Base-by-base conservation (phyloP, 2,329 filamentous ascomycete species). In the Helotiales sp. region DNA sequence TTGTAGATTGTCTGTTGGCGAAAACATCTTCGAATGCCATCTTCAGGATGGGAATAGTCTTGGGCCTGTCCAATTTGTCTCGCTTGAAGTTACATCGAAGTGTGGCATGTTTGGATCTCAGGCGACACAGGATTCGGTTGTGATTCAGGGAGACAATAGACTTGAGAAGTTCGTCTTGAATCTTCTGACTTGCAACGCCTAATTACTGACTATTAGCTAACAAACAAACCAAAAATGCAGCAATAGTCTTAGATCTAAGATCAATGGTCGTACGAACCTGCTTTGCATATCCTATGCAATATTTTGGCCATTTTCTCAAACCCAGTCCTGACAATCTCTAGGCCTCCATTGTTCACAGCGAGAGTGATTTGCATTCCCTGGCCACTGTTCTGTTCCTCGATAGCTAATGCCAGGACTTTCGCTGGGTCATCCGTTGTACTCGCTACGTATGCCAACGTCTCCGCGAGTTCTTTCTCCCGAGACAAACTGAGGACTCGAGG, bases 371-470 rank as follows among this genome's bases (percentile, higher is more conserved):
- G 66, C 59, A 69, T 60, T 22, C 28, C 32, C 30, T 30, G n/a
- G n/a, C 59, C 50, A 49, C 43, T 26, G 3, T 24, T 32, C 32
- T n/a, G 45, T 11, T 69, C 58, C 30, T 63, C 28, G 57, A 69
- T 30, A 63, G 50, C 55, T 43, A 66, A 50, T n/a, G 66, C 66
- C 24, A 64, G 30, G 15, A 69, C 63, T 20, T 66, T 55, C 20
- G 54, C 66, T 20, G 63, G 66, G 13, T 64, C 63, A 63, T 69
- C 63, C 34, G 65, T 69, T 7, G 63, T 47, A 57, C 55, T 69
- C 28, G 66, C 65, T 47, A 69, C 49, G 49, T 63, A 69, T 24
- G 63, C 66, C 47, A 69, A 60, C 11, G 52, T 69, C 32, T 64
- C 59, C 43, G 20, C 45, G 17, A 69, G 63, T 20, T 57, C 63